These are phyloP conservation scores for Miscanthus lutarioriparius DNA, from an alignment of 176 grass and related monocot species.

Conservation along the genomic window DNA sequence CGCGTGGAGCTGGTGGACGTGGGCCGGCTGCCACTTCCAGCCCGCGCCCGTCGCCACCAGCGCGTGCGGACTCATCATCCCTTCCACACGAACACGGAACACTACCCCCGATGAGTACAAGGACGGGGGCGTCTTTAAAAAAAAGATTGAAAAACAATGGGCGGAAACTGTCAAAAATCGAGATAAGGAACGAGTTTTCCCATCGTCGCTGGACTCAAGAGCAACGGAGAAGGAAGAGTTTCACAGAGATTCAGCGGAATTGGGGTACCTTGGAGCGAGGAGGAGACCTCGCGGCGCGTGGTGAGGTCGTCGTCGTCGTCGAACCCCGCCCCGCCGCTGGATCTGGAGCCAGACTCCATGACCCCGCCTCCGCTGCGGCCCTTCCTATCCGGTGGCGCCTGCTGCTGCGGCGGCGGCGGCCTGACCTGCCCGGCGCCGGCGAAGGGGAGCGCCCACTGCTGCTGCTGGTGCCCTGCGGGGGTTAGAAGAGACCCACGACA, in stretches of 20 bases:
- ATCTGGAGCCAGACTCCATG: slow-evolving; percentile 89
- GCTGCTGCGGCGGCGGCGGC: slow-evolving; percentile 34
- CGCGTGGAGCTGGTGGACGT: slow-evolving; percentile 49
- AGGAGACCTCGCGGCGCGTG: slow-evolving; percentile 78
- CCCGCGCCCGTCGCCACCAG: neutral
- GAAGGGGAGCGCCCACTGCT: slow-evolving; percentile 65
- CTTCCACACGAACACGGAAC: slow-evolving; percentile 28
- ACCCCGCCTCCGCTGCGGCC: neutral
- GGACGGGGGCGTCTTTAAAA: neutral
- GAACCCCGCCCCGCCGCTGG: slow-evolving; percentile 75
- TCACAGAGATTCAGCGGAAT: neutral
- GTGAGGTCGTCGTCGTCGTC: slow-evolving; percentile 78
- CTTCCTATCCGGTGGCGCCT: slow-evolving; percentile 44
- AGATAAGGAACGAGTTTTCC: neutral
- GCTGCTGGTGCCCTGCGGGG: slow-evolving; percentile 44
- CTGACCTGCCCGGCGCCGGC: slow-evolving; percentile 37
- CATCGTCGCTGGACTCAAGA: neutral
- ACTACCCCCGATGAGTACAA: slow-evolving; percentile 15
- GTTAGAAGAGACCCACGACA: slow-evolving; percentile 20
- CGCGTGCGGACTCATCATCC: slow-evolving; percentile 6
- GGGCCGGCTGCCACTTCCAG: slow-evolving; percentile 37
- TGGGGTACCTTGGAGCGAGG: slow-evolving; percentile 71
- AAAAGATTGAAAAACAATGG: neutral
- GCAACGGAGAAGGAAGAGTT: neutral
- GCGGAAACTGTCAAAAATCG: slow-evolving; percentile 6